Conservation (phyloP, 2,329 filamentous ascomycete species). For the Pyrenochaeta sp. region DNA sequence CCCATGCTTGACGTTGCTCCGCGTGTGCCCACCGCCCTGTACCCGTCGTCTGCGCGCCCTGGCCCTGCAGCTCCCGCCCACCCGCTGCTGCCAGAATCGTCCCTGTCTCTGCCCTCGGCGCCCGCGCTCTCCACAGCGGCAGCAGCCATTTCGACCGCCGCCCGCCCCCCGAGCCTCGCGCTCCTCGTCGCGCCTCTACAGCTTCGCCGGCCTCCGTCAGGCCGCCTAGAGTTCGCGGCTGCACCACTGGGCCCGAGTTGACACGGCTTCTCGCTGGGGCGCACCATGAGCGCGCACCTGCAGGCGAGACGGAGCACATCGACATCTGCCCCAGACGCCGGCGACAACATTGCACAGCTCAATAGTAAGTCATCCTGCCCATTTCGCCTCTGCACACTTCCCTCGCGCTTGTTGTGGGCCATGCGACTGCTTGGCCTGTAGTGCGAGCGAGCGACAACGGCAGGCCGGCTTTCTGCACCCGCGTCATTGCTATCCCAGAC, state of each 20-base stretch:
- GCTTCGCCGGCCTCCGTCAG: constrained; percentile 22
- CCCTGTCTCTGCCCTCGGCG: constrained; percentile 25
- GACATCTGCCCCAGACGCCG: constrained; percentile 38
- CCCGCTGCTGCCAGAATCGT: constrained; percentile 18
- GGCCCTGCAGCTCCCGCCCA: constrained; percentile 8
- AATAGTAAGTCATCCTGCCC: constrained; percentile 28
- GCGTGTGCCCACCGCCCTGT: constrained; percentile 12
- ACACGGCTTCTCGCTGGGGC: constrained; percentile 39
- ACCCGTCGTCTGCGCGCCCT: too few species aligned
- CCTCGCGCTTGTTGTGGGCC: background rate
- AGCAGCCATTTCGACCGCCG: constrained; percentile 38
- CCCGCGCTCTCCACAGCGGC: constrained; percentile 27
- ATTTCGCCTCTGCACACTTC: background rate
- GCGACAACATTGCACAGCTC: constrained; percentile 21
- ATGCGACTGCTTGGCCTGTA: background rate
- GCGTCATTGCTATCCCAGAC: too few species aligned
- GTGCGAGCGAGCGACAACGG: too few species aligned
- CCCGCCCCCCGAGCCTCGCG: constrained; percentile 26
- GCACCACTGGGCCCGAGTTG: constrained; percentile 34
- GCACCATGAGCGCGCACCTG: constrained; percentile 51
- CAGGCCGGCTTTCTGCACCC: too few species aligned
- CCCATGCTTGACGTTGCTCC: constrained; percentile 24
- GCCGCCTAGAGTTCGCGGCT: constrained; percentile 8
- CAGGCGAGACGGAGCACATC: constrained; percentile 47
- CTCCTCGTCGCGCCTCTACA: constrained; percentile 17